These are phyloP conservation scores for Ophiostoma tasmaniense DNA, from an alignment of 2,329 filamentous ascomycete species.

Conservation along the genomic window DNA sequence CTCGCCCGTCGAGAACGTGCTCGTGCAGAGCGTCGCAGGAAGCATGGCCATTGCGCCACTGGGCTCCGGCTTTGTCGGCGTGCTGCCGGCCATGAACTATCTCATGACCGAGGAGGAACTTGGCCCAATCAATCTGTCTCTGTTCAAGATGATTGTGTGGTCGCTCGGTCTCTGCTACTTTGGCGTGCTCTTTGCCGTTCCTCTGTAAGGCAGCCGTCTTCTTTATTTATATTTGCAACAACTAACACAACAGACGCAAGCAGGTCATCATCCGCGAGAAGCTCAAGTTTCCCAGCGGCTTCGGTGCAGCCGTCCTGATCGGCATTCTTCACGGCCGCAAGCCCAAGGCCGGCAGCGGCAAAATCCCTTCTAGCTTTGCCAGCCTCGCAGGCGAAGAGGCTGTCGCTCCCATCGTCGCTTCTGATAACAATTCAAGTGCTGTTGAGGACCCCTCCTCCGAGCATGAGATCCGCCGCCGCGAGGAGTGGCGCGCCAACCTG, in stretches of 20 bases:
- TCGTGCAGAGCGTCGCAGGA: constrained; percentile 92
- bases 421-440: background rate
- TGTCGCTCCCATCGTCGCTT: background rate
- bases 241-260: constrained; percentile 5
- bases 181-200: constrained; percentile 92
- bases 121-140: constrained; percentile 62
- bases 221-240: background rate
- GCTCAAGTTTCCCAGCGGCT: constrained; percentile 88
- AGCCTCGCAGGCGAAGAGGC: constrained; percentile 22
- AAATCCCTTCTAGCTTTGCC: constrained; percentile 24
- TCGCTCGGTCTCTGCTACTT: constrained; percentile 91
- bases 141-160: constrained; percentile 80
- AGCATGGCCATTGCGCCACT: constrained; percentile 95
- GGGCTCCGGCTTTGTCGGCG: constrained; percentile 90
- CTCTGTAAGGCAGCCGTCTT: constrained; percentile 40
- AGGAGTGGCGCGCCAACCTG: constrained; percentile 39
- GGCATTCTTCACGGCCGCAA: constrained; percentile 66
- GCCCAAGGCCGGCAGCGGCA: constrained; percentile 10
- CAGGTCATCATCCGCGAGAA: constrained; percentile 92
- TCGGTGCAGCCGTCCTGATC: constrained; percentile 90
- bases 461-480: constrained; percentile 28
- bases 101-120: constrained; percentile 69
- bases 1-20: constrained; percentile 88
- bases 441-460: constrained; percentile 20
- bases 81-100: constrained; percentile 88